Evolutionary conservation across 257 asterid species (phyloP), one percentile per base, ranked within the genome.

Genomic region (Solanum megistacrolobum): DNA sequence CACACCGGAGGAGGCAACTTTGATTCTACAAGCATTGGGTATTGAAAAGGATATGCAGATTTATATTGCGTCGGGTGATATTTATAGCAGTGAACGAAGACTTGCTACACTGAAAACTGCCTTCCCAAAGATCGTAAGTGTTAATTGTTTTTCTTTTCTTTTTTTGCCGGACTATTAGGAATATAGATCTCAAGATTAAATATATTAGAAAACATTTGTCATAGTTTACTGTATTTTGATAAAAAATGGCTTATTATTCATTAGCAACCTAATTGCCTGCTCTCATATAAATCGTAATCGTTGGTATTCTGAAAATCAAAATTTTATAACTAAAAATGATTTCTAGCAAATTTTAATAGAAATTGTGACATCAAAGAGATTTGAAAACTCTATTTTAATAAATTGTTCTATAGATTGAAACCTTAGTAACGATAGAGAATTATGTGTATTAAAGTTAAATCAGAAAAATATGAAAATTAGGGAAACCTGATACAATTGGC

Each of bases 41-140:
- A 93, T 95, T 86, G 92, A 89, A 86, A 90, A 91, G 62, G 93
- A 93, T 29, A 92, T 93, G 9, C 99, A 95, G 86, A 93, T 96
- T 86, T 96, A 94, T 88, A 94, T 96, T 89, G 99, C 99, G 43
- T 94, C 99, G 81, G 99, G 98, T 86, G 98, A 95, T 92, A 96
- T 96, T 18, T 96, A 95, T 60, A 94, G 98, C 86, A 88, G 93
- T 89, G 98, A 92, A 88, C 89, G 90, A 92, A 96, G 98, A 91
- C 98, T 96, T 89, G 92, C 94, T 12, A 91, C 94, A 3, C 89
- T 96, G 86, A 91, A 94, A 91, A 90, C 93, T 31, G 95, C 95
- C 86, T 96, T 96, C 62, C 99, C 99, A 14, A 92, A 88, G 88
- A 95, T 93, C 87, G 98, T 96, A 91, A 96, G 97, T 93, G 87